Base-by-base conservation (phyloP, 2,329 filamentous ascomycete genomes). In the Xylaria sp. region DNA sequence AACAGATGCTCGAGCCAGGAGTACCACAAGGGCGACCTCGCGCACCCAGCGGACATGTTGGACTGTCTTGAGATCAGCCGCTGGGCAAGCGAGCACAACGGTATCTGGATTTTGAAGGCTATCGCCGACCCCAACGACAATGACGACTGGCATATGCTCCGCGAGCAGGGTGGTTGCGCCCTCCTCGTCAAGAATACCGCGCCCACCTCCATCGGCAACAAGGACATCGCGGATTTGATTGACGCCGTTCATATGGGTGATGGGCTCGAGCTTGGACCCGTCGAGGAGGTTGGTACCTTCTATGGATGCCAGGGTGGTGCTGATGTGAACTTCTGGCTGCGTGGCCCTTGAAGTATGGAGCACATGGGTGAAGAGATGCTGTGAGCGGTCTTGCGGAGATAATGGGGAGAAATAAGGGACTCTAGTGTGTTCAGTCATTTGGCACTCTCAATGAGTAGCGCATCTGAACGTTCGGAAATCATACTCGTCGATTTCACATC, bases 291-390 rank as follows among this genome's bases (percentile, higher is more conserved):
- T 18, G 70, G 70, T 9, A 42, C 23, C 12, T 67, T 74, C 55
- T 18, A 8, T 2, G 58, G 35, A 8, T 73, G 71, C 35, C 61
- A 55, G 50, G 62, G 16, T 3, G 54, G 53, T n/a, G 65, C 37
- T 9, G 23, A 32, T 32, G 69, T 74, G 23, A 44, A 44, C n/a
- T 72, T 73, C 53, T 73, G 68, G 69, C 32, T 74, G 37, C 73
- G 73, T 16, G 32, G 47, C 44, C n/a, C 66, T 3, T 18, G 23
- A 44, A 8, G n/a, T 37, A 13, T 60, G 37, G 47, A 44, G 32
- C 18, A 21, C 10, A 13, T 4, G 13, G 13, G 35, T 21, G 6
- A 23, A 47, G 48, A 35, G 23, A 2, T 10, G 21, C 40, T 50
- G 5, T 27, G n/a, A 6, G 10, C 10, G 8, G 44, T 1, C 5